Conservation (phyloP, 2,329 filamentous ascomycete genomes). For the Canariomyces notabilis region DNA sequence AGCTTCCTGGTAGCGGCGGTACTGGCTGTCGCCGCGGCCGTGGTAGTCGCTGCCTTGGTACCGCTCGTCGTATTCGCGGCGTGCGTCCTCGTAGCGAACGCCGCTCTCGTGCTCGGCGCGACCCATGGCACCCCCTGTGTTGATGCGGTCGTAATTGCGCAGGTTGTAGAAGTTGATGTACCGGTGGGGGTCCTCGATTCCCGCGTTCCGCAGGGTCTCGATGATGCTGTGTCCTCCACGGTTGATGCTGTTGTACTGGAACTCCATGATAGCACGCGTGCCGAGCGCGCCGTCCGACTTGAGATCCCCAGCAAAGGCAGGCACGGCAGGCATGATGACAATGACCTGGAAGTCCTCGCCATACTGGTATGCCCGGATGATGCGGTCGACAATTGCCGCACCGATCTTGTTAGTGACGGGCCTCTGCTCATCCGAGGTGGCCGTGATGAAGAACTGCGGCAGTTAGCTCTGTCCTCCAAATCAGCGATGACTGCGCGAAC, state of each 20-base stretch:
- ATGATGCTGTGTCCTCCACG: constrained; percentile 74
- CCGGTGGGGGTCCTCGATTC: constrained; percentile 60
- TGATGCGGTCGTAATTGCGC: constrained; percentile 78
- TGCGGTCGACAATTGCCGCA: constrained; percentile 71
- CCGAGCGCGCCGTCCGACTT: constrained; percentile 66
- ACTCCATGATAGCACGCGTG: constrained; percentile 83
- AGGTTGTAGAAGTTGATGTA: constrained; percentile 86
- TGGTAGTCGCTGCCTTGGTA: constrained; percentile 37
- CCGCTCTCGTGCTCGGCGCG: constrained; percentile 58
- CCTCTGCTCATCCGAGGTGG: constrained; percentile 63
- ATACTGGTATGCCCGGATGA: constrained; percentile 62
- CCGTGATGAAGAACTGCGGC: constrained; percentile 75
- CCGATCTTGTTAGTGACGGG: constrained; percentile 76
- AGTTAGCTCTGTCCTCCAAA: constrained; percentile 3
- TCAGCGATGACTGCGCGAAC: constrained; percentile 26
- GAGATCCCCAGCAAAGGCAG: constrained; percentile 77
- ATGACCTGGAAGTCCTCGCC: constrained; percentile 68
- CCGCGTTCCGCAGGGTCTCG: constrained; percentile 59
- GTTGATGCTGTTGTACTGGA: constrained; percentile 75
- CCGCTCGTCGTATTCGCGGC: constrained; percentile 57
- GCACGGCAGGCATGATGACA: constrained; percentile 73
- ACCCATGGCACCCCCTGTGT: constrained; percentile 58
- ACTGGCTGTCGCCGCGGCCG: constrained; percentile 37
- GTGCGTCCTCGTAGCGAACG: constrained; percentile 61
- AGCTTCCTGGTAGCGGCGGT: constrained; percentile 67